phyloP scores from a whole-genome alignment of 768 basidiomycete genomes.

The Brasilioporus rufonigricans region DNA sequence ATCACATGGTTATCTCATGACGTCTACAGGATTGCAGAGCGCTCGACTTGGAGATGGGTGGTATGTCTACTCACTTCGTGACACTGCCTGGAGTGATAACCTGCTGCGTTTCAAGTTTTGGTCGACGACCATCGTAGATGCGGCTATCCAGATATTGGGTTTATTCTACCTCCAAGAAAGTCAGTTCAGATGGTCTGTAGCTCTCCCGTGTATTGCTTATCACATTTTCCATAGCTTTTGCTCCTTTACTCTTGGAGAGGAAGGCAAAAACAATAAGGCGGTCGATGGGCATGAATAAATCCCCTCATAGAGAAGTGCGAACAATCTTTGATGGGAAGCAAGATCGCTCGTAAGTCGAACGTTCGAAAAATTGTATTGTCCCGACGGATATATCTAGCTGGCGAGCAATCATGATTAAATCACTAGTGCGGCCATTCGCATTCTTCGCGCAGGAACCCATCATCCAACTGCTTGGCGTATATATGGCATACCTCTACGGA shows the following conservation, averaged over 20 bases:
- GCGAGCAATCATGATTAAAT: slow-evolving; percentile 47
- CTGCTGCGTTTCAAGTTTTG: slow-evolving; percentile 46
- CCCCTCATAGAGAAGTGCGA: background rate
- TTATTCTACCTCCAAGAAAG: slow-evolving; percentile 63
- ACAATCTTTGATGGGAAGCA: no score
- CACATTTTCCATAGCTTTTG: background rate
- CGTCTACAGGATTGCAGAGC: slow-evolving; percentile 47
- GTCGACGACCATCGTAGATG: slow-evolving; percentile 60
- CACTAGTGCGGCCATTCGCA: slow-evolving; percentile 42
- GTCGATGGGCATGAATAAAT: no score
- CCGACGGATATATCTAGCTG: slow-evolving; percentile 39
- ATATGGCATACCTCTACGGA: slow-evolving; percentile 72
- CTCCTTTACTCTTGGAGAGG: background rate
- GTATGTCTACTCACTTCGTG: slow-evolving; percentile 32
- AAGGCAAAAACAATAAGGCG: no score
- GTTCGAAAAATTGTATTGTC: background rate
- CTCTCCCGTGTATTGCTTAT: background rate
- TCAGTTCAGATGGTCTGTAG: slow-evolving; percentile 27
- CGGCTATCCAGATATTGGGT: slow-evolving; percentile 51
- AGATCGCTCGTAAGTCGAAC: slow-evolving; percentile 41
- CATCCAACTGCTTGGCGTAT: slow-evolving; percentile 62
- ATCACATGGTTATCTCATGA: background rate
- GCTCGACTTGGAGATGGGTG: slow-evolving; percentile 71
- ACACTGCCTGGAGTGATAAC: background rate
- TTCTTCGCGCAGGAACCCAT: slow-evolving; percentile 63